Evolutionary conservation across 345 rosid genomes (phyloP).

Genomic region (Mangifera indica): DNA sequence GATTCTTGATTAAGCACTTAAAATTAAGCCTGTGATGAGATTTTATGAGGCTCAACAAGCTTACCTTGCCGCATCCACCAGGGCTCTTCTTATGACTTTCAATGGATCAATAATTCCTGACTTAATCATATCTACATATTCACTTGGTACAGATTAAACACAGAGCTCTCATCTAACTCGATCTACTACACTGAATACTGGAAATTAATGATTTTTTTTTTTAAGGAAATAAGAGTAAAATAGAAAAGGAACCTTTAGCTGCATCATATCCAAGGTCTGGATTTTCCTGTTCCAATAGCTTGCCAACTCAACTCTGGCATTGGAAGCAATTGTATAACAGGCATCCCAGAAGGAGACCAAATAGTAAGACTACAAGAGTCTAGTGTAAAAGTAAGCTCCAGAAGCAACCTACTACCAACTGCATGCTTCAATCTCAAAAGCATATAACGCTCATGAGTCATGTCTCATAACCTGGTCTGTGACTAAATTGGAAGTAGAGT

Average conservation of each 20-base stretch:
- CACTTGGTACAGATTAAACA: slow-evolving; percentile 34
- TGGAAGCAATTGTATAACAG: slow-evolving; percentile 36
- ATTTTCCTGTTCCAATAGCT: slow-evolving; percentile 42
- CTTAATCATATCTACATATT: slow-evolving; percentile 59
- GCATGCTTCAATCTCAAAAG: no score
- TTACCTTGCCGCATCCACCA: slow-evolving; percentile 68
- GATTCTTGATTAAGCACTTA: background rate
- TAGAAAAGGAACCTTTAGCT: slow-evolving; percentile 36
- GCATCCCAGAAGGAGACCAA: slow-evolving; percentile 28
- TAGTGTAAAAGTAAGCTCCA: background rate
- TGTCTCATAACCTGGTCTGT: background rate
- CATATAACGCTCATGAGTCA: background rate
- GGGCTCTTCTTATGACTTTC: slow-evolving; percentile 66
- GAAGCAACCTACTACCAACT: background rate
- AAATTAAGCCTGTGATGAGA: background rate
- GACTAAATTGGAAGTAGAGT: background rate
- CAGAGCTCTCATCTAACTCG: background rate
- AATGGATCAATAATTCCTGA: slow-evolving; percentile 62
- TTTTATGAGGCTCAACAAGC: background rate
- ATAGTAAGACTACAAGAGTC: background rate
- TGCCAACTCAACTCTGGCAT: slow-evolving; percentile 48
- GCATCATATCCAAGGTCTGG: slow-evolving; percentile 49
- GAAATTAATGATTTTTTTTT: background rate
- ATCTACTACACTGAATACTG: background rate
- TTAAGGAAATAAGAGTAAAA: background rate